phyloP scores from a whole-genome alignment of 805 yeast species.

The Sugiyamaella lignohabitans region DNA sequence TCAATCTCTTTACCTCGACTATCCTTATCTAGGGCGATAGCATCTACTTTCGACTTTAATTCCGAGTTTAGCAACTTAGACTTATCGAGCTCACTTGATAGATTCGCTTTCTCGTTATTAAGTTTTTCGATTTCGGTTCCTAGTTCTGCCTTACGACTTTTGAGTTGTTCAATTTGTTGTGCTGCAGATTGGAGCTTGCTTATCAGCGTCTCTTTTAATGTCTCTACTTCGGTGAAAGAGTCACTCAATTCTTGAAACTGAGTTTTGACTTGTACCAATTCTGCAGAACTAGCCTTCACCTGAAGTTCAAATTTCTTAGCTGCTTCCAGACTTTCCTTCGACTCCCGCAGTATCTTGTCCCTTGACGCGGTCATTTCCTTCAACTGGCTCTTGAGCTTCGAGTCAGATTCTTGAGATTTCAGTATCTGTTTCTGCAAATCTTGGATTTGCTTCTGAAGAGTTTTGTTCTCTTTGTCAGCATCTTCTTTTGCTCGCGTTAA shows the following conservation, averaged over 20 bases:
- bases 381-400: slow-evolving; percentile 11
- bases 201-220: slow-evolving; percentile 38
- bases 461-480: slow-evolving; percentile 38
- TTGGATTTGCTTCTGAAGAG: slow-evolving; percentile 38
- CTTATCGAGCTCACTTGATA: not conserved
- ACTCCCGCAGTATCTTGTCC: not conserved
- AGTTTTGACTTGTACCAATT: slow-evolving; percentile 21
- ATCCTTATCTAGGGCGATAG: not conserved
- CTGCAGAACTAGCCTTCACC: slow-evolving; percentile 18
- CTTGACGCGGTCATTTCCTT: not conserved
- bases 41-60: not conserved
- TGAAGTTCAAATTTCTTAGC: not conserved
- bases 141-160: slow-evolving; percentile 10
- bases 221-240: slow-evolving; percentile 28
- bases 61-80: not conserved
- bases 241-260: slow-evolving; percentile 11
- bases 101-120: not conserved
- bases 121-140: not conserved
- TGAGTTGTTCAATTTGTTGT: slow-evolving; percentile 26
- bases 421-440: slow-evolving; percentile 23
- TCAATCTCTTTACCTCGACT: slow-evolving; percentile 2
- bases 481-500: slow-evolving; percentile 55
- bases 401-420: slow-evolving; percentile 8
- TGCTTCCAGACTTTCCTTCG: slow-evolving; percentile 15
- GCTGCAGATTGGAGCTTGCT: slow-evolving; percentile 43